These are phyloP conservation scores for Acacia acuminata DNA, from an alignment of 306 rosid genomes.

Conservation along the genomic window DNA sequence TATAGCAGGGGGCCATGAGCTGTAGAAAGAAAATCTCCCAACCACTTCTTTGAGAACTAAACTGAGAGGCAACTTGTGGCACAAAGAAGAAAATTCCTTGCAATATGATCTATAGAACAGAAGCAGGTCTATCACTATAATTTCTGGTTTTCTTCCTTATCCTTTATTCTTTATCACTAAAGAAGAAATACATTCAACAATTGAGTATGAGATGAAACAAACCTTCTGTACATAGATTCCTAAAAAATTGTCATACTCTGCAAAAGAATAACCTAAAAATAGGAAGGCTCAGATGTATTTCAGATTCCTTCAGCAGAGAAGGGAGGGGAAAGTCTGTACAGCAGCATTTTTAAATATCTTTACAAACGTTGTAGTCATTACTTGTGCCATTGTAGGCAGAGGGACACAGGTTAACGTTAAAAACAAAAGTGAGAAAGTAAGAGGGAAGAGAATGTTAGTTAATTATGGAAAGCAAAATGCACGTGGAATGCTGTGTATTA, in stretches of 20 bases:
- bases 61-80: not conserved
- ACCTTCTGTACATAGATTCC: conserved; percentile 32
- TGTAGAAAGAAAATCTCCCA: not conserved
- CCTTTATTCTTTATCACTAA: conserved; percentile 3
- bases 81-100: conserved; percentile 16
- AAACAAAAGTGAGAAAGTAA: not conserved
- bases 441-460: not conserved
- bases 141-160: not conserved
- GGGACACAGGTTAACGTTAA: not conserved
- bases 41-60: not conserved
- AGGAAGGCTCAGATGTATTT: conserved; percentile 28
- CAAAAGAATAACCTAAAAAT: conserved; percentile 23
- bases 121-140: conserved; percentile 14
- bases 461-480: conserved; percentile 13
- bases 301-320: conserved; percentile 3
- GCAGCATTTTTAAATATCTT: conserved; percentile 55
- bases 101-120: conserved; percentile 7
- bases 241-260: conserved; percentile 10
- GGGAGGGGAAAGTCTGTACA: conserved; percentile 8
- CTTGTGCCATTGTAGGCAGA: conserved; percentile 56
- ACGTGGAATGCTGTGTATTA: conserved; percentile 12
- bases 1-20: too few relatives aligned
- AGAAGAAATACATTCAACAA: conserved; percentile 19
- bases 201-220: conserved; percentile 12
- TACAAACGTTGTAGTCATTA: conserved; percentile 85